A percentile compares a stretch with the other conserved stretches of the same genome.
Evolutionary conservation across 2,329 filamentous ascomycete genomes (phyloP).

Genomic region (Pestalotiopsis fici): DNA sequence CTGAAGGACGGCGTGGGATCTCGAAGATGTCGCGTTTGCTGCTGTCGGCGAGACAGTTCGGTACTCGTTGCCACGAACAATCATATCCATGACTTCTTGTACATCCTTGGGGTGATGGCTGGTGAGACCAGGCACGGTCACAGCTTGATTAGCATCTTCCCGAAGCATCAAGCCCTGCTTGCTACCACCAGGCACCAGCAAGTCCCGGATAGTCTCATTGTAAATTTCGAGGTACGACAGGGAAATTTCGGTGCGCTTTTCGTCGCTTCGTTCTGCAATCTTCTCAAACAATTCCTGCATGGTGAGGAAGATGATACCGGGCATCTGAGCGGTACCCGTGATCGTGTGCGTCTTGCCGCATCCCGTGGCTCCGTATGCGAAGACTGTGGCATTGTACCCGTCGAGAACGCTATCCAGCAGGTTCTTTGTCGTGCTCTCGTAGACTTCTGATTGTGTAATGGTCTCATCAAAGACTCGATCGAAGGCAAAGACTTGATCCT

Average conservation of each 20-base stretch:
- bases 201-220: constrained; percentile 96
- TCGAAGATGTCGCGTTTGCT: constrained; percentile 95
- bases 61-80: constrained; percentile 90
- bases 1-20: constrained; percentile 95
- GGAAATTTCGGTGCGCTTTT: constrained; percentile 87
- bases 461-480: constrained; percentile 97
- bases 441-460: constrained; percentile 87
- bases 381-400: constrained; percentile 98
- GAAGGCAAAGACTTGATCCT: constrained; percentile 97
- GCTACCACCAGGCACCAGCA: constrained; percentile 82
- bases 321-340: constrained; percentile 85
- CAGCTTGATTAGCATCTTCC: constrained; percentile 90
- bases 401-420: constrained; percentile 95
- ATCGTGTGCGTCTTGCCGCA: constrained; percentile 99
- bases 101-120: constrained; percentile 91
- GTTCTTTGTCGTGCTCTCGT: constrained; percentile 85
- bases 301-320: constrained; percentile 96
- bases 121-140: constrained; percentile 86
- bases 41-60: constrained; percentile 96
- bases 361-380: constrained; percentile 95
- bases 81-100: constrained; percentile 98
- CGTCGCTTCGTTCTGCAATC: constrained; percentile 80
- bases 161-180: constrained; percentile 87
- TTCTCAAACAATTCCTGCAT: constrained; percentile 99
- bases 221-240: constrained; percentile 98